Evolutionary conservation across 2,329 filamentous ascomycete species (phyloP), one percentile per base, ranked within the genome.

Genomic region (Pseudocercospora macadamiae): DNA sequence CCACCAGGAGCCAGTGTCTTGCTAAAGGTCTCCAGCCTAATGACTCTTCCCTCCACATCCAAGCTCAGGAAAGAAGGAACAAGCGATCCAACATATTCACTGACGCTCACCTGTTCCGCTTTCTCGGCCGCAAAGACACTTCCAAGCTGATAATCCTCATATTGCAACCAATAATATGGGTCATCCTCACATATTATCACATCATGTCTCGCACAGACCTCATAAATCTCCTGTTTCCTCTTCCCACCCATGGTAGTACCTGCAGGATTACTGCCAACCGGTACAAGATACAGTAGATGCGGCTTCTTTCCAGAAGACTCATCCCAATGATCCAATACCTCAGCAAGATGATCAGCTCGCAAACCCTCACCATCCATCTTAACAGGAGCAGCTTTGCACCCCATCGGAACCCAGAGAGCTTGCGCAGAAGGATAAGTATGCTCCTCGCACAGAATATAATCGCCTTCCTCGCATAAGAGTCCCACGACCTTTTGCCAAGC

Each of bases 1-100:
- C 39, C 39, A n/a, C 52, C 52, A 6, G 52, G 52, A 28, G 52
- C 52, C 21, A 54, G 39, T 23, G 37, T 54, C 28, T 54, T 54
- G 25, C 52, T 47, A 25, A 47, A 54, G 8, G 52, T 54, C 9
- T 54, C 52, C 19, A 47, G 37, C 4, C 52, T 19, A 25, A 54
- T 47, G 21, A 54, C 37, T 5, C 52, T 37, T 14, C 52, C 52
- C 21, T 54, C 34, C 2, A 25, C 25, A 28, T 54, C 52, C 36
- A 45, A 54, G 6, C 32, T 26, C 3, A 54, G 52, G n/a, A 54
- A 47, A 5, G 52, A 54, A 1, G 52, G 52, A 4, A 28, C 52
- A 1, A 54, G 52, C n/a, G 36, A 45, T 26, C 19, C 14, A 1
- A 21, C 16, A 34, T 54, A 47, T 12, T 21, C n/a, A 36, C 30